phyloP scores from a whole-genome alignment of 371 early-diverging fungal species.

The Syncephalastrum sp. region DNA sequence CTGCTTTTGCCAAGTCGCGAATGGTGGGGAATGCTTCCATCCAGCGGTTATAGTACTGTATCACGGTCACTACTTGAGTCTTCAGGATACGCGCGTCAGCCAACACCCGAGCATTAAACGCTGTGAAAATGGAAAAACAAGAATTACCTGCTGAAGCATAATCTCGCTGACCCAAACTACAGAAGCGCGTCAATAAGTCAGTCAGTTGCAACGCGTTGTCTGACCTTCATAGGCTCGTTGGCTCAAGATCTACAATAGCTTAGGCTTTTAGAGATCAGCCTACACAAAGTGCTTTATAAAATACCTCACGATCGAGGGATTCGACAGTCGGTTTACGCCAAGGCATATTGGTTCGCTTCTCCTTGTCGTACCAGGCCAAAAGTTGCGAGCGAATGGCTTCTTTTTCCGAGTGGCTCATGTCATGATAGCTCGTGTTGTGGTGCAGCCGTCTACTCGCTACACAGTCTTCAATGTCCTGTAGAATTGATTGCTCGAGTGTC shows the following conservation, averaged over 20 bases:
- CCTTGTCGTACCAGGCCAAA: conserved; percentile 64
- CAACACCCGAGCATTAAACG: background rate
- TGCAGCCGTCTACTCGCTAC: conserved; percentile 26
- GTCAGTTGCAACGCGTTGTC: background rate
- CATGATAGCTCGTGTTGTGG: conserved; percentile 34
- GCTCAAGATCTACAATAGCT: background rate
- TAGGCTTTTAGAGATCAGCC: background rate
- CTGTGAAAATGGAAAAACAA: background rate
- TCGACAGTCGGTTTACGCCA: conserved; percentile 58
- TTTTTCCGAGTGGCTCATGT: conserved; percentile 24
- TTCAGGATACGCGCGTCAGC: conserved; percentile 7
- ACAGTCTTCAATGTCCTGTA: conserved; percentile 32
- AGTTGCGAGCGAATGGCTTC: conserved; percentile 44
- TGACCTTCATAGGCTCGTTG: conserved; percentile 72
- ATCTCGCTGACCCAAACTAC: conserved; percentile 82
- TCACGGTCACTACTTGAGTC: conserved; percentile 78
- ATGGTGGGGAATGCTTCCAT: conserved; percentile 79
- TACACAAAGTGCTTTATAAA: background rate
- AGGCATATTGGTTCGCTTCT: conserved; percentile 65
- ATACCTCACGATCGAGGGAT: conserved; percentile 21
- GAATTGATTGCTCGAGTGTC: too few relatives aligned
- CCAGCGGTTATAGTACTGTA: conserved; percentile 75
- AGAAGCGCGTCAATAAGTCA: background rate
- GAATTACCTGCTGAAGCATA: conserved; percentile 75
- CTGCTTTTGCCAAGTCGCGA: conserved; percentile 62